Base-by-base conservation (phyloP, 257 asterid genomes). In the Forsythia viridissima region DNA sequence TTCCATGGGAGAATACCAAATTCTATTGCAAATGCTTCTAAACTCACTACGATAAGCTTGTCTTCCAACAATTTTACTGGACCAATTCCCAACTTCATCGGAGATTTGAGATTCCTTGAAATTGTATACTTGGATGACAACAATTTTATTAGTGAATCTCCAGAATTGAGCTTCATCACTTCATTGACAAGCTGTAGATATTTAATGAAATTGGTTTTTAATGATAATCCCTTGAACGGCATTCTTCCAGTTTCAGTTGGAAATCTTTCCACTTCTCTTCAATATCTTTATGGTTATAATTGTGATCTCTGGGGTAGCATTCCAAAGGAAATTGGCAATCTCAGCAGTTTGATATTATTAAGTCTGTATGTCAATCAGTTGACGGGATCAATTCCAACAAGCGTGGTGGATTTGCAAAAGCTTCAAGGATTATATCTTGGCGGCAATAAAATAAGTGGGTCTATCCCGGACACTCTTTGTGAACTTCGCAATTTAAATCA, bases 261-360 rank as follows among this genome's bases (percentile, higher is more conserved):
- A 8, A 78, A 81, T 51, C 10, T 84, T 3, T 81, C 88, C 8
- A 37, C 81, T 75, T 73, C 82, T 20, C 69, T 84, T 0, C 39
- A 66, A 15, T 12, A n/a, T 36, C 40, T 84, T 11, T 7, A 20
- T 38, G 76, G 67, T 6, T 0, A 20, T 1, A 16, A 1, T 4
- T 71, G 70, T 9, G 67, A 70, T 37, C 38, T 84, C 15, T 2
- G 24, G 0, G 85, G 88, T 9, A 24, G 2, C 16, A 79, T 81
- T 30, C 85, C 88, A 1, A 11, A 57, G 0, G 78, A 57, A 21
- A n/a, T 84, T 55, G 81, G 85, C 0, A 84, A 81, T 48, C 79
- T 82, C 10, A 71, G n/a, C 9, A 72, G 16, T 21, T 46, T 85
- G 39, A 1, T 75, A 10, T 0, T 5, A 2, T 52, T 83, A 51